phyloP scores from a whole-genome alignment of 495 filamentous ascomycete genomes.

The Aspergillus conjunctus region DNA sequence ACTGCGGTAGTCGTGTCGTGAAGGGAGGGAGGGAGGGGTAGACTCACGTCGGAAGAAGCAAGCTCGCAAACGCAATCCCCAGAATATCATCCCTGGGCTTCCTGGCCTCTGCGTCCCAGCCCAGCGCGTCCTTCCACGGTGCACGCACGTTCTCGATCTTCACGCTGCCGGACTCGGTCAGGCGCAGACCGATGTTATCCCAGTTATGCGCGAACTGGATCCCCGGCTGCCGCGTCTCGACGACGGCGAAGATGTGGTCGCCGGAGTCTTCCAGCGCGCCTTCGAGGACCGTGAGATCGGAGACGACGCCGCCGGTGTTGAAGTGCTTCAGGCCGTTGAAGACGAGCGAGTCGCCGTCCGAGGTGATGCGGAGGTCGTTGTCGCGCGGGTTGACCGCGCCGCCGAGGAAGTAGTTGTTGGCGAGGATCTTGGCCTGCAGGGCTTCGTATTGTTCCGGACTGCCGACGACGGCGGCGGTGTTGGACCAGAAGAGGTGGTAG shows the following conservation, averaged over 20 bases:
- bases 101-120: slow-evolving; percentile 52
- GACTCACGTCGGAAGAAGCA: slow-evolving; percentile 59
- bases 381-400: slow-evolving; percentile 65
- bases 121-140: slow-evolving; percentile 59
- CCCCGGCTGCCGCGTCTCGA: slow-evolving; percentile 53
- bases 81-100: slow-evolving; percentile 48
- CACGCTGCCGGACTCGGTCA: slow-evolving; percentile 62
- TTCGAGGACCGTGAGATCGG: slow-evolving; percentile 64
- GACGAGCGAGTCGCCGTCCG: slow-evolving; percentile 52
- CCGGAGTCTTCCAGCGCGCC: slow-evolving; percentile 57
- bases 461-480: slow-evolving; percentile 57
- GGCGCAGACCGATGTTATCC: slow-evolving; percentile 61
- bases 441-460: slow-evolving; percentile 57
- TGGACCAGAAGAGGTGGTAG: slow-evolving; percentile 64
- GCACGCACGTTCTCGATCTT: slow-evolving; percentile 56
- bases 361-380: slow-evolving; percentile 55
- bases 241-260: slow-evolving; percentile 60
- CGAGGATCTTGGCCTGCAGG: slow-evolving; percentile 52
- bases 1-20: too few relatives aligned
- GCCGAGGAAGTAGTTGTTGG: slow-evolving; percentile 63
- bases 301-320: slow-evolving; percentile 63
- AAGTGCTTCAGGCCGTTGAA: slow-evolving; percentile 63
- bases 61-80: slow-evolving; percentile 49
- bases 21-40: too few relatives aligned
- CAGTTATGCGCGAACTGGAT: slow-evolving; percentile 62